These are phyloP conservation scores for Pterulicium gracile DNA, from an alignment of 1,284 basidiomycete species.

Conservation along the genomic window DNA sequence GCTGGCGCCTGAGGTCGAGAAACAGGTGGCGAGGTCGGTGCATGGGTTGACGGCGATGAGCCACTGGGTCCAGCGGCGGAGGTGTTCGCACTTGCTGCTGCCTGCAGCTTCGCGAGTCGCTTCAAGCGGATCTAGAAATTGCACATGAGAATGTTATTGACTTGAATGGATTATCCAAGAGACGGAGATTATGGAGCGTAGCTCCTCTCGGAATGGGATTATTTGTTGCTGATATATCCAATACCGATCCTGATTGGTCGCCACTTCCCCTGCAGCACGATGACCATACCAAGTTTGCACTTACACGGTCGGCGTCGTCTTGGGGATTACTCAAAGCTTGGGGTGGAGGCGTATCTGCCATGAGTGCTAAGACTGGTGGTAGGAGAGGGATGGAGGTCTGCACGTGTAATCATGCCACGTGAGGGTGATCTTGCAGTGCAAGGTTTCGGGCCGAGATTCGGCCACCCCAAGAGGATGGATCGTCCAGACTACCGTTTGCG, in stretches of 20 bases:
- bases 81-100: constrained; percentile 22
- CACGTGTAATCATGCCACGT: neutral
- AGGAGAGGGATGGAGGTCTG: neutral
- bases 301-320: constrained; percentile 70
- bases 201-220: too few relatives aligned
- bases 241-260: too few relatives aligned
- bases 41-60: constrained; percentile 11
- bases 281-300: constrained; percentile 6
- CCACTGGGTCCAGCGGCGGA: constrained; percentile 17
- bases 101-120: constrained; percentile 71
- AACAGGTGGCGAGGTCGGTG: constrained; percentile 11
- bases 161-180: neutral
- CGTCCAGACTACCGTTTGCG: too few relatives aligned
- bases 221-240: too few relatives aligned
- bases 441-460: neutral
- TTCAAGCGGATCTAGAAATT: constrained; percentile 71
- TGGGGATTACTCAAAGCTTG: constrained; percentile 45
- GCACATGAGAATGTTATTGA: neutral
- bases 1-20: constrained; percentile 6
- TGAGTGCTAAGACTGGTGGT: neutral
- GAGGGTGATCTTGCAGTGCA: neutral
- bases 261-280: neutral
- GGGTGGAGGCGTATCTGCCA: constrained; percentile 8
- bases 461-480: too few relatives aligned
- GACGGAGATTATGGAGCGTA: too few relatives aligned